A percentile compares a stretch with the other conserved stretches of the same genome.
phyloP scores from a whole-genome alignment of 495 filamentous ascomycete species.

The Xylaria curta region DNA sequence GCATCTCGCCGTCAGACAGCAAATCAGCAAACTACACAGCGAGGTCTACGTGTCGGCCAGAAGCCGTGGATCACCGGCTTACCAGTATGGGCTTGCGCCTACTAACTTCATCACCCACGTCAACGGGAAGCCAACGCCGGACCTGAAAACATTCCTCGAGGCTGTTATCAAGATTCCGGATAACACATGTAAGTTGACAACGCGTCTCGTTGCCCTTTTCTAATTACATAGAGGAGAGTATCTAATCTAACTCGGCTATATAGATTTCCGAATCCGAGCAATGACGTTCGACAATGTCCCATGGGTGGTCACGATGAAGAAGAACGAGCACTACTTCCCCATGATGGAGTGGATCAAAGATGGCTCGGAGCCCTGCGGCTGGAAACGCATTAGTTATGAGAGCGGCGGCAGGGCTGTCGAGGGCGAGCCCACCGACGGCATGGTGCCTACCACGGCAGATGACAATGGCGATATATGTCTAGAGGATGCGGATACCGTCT shows the following conservation, averaged over 20 bases:
- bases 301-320: constrained; percentile 99
- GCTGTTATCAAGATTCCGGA: constrained; percentile 87
- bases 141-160: constrained; percentile 78
- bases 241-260: constrained; percentile 39
- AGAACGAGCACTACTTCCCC: constrained; percentile 99
- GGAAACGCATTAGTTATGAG: constrained; percentile 75
- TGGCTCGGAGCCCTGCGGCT: constrained; percentile 63
- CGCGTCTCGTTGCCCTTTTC: constrained; percentile 2
- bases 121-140: constrained; percentile 82
- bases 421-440: constrained; percentile 55
- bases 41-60: constrained; percentile 95
- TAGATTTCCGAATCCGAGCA: constrained; percentile 88
- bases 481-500: constrained; percentile 26
- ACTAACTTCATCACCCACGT: constrained; percentile 98
- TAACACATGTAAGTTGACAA: constrained; percentile 73
- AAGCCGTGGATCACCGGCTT: constrained; percentile 83
- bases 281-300: constrained; percentile 98
- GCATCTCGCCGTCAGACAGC: constrained; percentile 95
- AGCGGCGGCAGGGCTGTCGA: constrained; percentile 55
- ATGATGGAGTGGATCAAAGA: constrained; percentile 89
- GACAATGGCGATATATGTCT: constrained; percentile 31
- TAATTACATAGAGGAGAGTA: background rate
- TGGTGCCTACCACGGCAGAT: constrained; percentile 38
- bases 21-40: constrained; percentile 94
- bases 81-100: constrained; percentile 89